Evolutionary conservation across 2,329 filamentous ascomycete species (phyloP), one percentile per base, ranked within the genome.

Genomic region (Neocucurbitaria cava): DNA sequence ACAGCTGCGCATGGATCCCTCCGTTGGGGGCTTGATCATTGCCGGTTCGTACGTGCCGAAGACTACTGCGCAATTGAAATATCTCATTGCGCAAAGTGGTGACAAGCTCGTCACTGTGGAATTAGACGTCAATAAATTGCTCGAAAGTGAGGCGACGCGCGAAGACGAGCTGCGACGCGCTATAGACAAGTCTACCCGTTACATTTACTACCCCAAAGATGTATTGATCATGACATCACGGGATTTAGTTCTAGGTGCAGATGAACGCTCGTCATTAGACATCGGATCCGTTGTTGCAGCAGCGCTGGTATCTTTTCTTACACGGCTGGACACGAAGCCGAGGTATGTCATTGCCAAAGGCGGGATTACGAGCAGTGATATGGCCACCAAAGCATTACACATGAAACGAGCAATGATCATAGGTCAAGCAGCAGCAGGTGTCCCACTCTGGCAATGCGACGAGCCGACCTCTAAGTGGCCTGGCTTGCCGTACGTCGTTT

Each of bases 221-320:
- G 82, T 85, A 0, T 72, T 87, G 0, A 73, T 87, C 30, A 87
- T 87, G 84, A 87, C 85, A 0, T 85, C 82, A 33, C 77, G 85
- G 0, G 77, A 80, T 31, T 70, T 87, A 0, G 75, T 87, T 15
- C 78, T 73, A 0, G 82, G 81, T 0, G 66, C 66, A 0, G 82
- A 86, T 55, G 82, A 81, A 30, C 69, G 78, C 1, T 78, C 79
- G 13, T 84, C 80, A 40, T 68, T 87, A 10, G 77, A 81, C n/a
- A 85, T 87, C 49, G 83, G 84, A 0, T 76, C 79, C 1, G 77
- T 75, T 0, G 79, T 87, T 9, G 84, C 84, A 0, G 72, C 75
- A 7, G 78, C 80, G 0, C 69, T 87, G 18, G 84, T 86, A 0
- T 71, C 71, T 1, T 81, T 87, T 38, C 59, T 86, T 1, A 72